Percentiles rank a stretch among this genome's conserved stretches.
Evolutionary conservation across 345 rosid genomes (phyloP).

Genomic region (Bruguiera sexangula): DNA sequence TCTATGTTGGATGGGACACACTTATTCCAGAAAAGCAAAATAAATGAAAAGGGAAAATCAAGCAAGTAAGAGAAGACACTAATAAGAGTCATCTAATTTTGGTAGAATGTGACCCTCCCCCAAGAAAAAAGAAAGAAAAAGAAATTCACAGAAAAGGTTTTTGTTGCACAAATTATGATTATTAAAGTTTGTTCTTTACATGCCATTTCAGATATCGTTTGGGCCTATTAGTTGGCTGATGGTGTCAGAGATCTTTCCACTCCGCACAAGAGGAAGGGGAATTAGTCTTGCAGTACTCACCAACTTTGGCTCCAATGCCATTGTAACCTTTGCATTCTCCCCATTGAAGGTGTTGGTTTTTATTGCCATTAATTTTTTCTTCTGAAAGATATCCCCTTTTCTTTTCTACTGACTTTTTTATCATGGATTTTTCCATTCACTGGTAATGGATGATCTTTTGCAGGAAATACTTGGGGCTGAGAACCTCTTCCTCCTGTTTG

Average conservation of each 20-base stretch:
- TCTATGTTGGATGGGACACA: background rate
- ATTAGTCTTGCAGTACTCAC: slow-evolving; percentile 38
- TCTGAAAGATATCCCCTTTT: background rate
- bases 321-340: slow-evolving; percentile 34
- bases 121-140: too few relatives aligned
- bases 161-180: background rate
- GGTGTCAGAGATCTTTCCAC: slow-evolving; percentile 35
- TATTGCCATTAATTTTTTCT: background rate
- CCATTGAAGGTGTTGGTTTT: slow-evolving; percentile 26
- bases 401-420: background rate
- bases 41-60: background rate
- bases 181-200: slow-evolving; percentile 10
- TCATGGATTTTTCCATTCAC: background rate
- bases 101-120: too few relatives aligned
- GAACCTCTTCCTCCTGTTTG: slow-evolving; percentile 84
- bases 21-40: background rate
- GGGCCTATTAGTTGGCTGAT: slow-evolving; percentile 41
- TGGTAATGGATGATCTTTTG: slow-evolving; percentile 15
- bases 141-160: too few relatives aligned
- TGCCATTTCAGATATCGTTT: slow-evolving; percentile 24
- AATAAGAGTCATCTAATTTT: too few relatives aligned
- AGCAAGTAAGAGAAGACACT: too few relatives aligned
- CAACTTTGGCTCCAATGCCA: slow-evolving; percentile 35
- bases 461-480: slow-evolving; percentile 87
- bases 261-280: slow-evolving; percentile 33